Evolutionary conservation across 1,284 basidiomycete species (phyloP).

Genomic region (Grifola frondosa): DNA sequence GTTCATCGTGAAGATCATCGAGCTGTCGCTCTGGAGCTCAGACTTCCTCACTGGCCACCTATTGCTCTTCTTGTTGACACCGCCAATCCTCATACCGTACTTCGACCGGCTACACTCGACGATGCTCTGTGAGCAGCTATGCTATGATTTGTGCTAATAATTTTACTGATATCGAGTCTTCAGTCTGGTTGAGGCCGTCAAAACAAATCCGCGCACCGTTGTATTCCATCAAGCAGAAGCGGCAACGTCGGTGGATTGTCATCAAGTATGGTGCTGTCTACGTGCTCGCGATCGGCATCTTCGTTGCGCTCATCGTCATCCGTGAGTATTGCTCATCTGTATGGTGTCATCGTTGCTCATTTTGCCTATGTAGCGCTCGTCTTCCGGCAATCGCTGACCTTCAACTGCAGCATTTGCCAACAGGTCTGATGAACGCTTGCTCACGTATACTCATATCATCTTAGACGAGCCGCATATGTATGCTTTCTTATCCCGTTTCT

Average conservation of each 20-base stretch:
- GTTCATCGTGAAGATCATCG: slow-evolving; percentile 85
- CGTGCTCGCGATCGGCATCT: slow-evolving; percentile 69
- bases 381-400: slow-evolving; percentile 55
- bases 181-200: slow-evolving; percentile 83
- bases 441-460: slow-evolving; percentile 22
- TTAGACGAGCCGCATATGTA: slow-evolving; percentile 32
- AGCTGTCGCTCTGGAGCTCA: slow-evolving; percentile 78
- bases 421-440: slow-evolving; percentile 49
- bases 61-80: slow-evolving; percentile 73
- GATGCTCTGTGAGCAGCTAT: slow-evolving; percentile 57
- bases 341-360: slow-evolving; percentile 6
- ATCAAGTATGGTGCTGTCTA: slow-evolving; percentile 81
- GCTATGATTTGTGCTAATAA: slow-evolving; percentile 15
- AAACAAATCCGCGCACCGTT: slow-evolving; percentile 93
- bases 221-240: slow-evolving; percentile 86
- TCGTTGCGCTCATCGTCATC: slow-evolving; percentile 74
- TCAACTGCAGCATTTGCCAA: slow-evolving; percentile 69
- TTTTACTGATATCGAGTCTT: slow-evolving; percentile 17
- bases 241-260: slow-evolving; percentile 85
- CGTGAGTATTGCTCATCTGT: slow-evolving; percentile 51
- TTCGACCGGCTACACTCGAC: slow-evolving; percentile 76
- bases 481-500: slow-evolving; percentile 18
- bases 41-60: slow-evolving; percentile 70
- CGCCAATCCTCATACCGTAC: slow-evolving; percentile 72
- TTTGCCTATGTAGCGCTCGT: slow-evolving; percentile 47